Evolutionary conservation across 768 basidiomycete genomes (phyloP).

Genomic region (Lentinula sp.): DNA sequence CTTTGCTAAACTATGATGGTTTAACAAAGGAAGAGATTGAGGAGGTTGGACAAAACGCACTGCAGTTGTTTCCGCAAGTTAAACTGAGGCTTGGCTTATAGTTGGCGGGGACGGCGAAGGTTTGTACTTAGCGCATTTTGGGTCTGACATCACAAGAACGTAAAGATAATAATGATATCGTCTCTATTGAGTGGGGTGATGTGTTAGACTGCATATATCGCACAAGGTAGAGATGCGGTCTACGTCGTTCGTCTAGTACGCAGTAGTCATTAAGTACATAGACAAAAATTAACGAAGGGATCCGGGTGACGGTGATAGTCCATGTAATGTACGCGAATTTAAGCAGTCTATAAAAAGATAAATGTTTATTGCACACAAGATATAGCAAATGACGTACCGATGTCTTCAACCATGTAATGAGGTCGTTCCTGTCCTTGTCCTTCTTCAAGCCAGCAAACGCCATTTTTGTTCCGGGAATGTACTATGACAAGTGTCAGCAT

Average conservation of each 20-base stretch:
- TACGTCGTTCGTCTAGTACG: conserved; percentile 1
- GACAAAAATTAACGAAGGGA: not conserved
- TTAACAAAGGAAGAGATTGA: too few relatives aligned
- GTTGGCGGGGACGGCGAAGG: too few relatives aligned
- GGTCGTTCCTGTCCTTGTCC: conserved; percentile 94
- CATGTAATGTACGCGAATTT: not conserved
- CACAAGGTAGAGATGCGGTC: not conserved
- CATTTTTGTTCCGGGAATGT: conserved; percentile 98
- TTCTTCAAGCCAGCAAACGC: conserved; percentile 98
- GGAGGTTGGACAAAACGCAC: not conserved
- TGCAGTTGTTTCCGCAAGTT: not conserved
- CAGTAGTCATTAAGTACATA: not conserved
- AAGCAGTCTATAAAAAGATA: conserved; percentile 12
- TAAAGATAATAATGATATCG: not conserved
- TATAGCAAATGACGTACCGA: conserved; percentile 37
- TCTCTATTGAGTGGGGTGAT: conserved; percentile 5
- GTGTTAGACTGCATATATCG: not conserved
- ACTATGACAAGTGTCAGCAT: conserved; percentile 33
- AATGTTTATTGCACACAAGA: conserved; percentile 11
- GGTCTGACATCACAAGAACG: not conserved
- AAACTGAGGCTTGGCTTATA: too few relatives aligned
- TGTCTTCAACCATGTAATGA: conserved; percentile 80
- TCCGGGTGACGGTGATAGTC: not conserved
- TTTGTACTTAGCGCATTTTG: too few relatives aligned
- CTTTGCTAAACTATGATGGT: too few relatives aligned